These are phyloP conservation scores for Solanum piurae DNA, from an alignment of 257 asterid genomes.

Conservation along the genomic window DNA sequence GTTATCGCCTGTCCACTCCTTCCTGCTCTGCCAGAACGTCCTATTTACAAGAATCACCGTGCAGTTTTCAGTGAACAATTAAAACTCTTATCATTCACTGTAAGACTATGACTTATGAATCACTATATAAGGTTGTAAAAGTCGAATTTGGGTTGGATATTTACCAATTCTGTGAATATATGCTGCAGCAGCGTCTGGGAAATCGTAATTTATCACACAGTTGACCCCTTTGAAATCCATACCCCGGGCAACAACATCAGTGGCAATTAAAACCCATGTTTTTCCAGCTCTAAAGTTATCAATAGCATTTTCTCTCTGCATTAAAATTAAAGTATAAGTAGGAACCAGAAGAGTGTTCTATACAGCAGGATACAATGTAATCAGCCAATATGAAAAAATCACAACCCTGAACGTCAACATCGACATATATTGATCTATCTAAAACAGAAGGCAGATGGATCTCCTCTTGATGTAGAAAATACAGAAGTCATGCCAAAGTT, in stretches of 20 bases:
- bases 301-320: constrained; percentile 68
- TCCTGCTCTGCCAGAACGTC: constrained; percentile 91
- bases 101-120: background rate
- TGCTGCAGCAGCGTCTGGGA: constrained; percentile 79
- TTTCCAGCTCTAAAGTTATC: constrained; percentile 79
- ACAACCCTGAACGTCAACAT: background rate
- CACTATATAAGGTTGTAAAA: background rate
- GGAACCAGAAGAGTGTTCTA: background rate
- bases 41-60: constrained; percentile 16
- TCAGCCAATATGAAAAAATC: background rate
- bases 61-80: background rate
- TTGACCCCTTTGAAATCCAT: constrained; percentile 96
- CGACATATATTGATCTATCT: background rate
- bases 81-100: no score
- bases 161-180: constrained; percentile 85
- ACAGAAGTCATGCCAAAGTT: background rate
- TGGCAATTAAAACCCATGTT: constrained; percentile 91
- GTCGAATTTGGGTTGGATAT: background rate
- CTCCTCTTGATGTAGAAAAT: background rate
- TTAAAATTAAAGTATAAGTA: background rate
- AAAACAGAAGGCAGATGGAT: background rate
- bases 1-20: constrained; percentile 88
- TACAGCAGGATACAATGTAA: background rate
- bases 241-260: constrained; percentile 91
- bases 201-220: constrained; percentile 81